Conservation (phyloP, 148 eudicot species). For the Amaranthus cruentus region DNA sequence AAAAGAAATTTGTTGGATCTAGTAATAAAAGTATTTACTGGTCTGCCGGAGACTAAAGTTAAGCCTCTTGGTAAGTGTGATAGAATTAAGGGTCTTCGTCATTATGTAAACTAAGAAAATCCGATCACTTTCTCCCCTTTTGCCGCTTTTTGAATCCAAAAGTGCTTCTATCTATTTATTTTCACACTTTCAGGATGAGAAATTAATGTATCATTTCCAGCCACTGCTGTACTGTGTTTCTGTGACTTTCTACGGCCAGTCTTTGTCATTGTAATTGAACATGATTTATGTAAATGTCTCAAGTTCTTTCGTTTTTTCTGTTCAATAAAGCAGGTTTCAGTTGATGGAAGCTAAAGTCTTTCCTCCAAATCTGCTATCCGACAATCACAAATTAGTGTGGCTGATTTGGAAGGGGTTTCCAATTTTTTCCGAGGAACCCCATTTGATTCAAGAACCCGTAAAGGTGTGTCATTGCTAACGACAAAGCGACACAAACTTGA, state of each 20-base stretch:
- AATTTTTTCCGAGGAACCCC: conserved; percentile 2
- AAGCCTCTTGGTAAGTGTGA: conserved; percentile 15
- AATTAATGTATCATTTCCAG: too few species aligned
- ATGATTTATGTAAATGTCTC: too few species aligned
- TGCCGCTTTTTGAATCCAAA: background rate
- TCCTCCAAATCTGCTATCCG: background rate
- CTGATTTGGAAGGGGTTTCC: conserved; percentile 4
- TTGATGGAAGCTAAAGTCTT: conserved; percentile 6
- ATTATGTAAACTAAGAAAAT: background rate
- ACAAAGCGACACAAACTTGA: too few species aligned
- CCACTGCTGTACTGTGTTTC: too few species aligned
- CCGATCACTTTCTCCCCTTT: background rate
- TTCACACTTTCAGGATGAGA: background rate
- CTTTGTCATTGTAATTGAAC: too few species aligned
- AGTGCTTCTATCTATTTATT: background rate
- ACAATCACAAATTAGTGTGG: background rate
- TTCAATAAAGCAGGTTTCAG: background rate
- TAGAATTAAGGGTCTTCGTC: background rate
- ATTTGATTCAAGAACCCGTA: background rate
- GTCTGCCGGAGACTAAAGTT: background rate
- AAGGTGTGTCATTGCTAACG: background rate
- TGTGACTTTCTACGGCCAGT: too few species aligned
- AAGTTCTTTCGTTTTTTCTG: background rate
- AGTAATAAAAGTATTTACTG: background rate
- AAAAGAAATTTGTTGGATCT: background rate